These are phyloP conservation scores for Citropsis articulata DNA, from an alignment of 345 rosid genomes.

Conservation along the genomic window DNA sequence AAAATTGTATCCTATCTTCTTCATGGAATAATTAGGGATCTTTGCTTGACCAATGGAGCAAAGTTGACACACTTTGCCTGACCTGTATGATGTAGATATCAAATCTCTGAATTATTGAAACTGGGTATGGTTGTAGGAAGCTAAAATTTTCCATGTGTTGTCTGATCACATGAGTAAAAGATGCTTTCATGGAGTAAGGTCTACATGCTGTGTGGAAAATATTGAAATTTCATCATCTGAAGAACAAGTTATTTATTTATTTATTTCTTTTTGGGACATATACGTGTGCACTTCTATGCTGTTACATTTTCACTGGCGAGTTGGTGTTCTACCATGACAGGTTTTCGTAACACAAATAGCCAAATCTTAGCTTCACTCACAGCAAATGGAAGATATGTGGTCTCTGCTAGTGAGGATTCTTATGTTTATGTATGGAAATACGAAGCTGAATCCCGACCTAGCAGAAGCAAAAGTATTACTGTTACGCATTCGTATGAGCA, in stretches of 20 bases:
- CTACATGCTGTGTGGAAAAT: not conserved
- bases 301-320: conserved; percentile 9
- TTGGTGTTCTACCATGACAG: conserved; percentile 39
- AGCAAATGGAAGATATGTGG: conserved; percentile 76
- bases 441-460: conserved; percentile 72
- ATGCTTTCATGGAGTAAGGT: not conserved
- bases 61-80: not conserved
- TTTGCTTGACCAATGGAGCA: not conserved
- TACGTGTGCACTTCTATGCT: conserved; percentile 1
- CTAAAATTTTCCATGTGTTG: not conserved
- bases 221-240: not conserved
- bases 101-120: not conserved
- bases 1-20: not conserved
- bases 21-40: not conserved
- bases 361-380: conserved; percentile 83
- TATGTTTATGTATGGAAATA: conserved; percentile 90
- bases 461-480: conserved; percentile 63
- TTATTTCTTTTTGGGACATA: not conserved
- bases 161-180: not conserved
- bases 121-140: not conserved
- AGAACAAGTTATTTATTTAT: not conserved
- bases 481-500: conserved; percentile 73
- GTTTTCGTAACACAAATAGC: conserved; percentile 89
- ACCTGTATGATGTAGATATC: not conserved
- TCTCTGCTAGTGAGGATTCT: conserved; percentile 98